Base-by-base conservation (phyloP, 306 rosid species). In the Quercus mongolica region DNA sequence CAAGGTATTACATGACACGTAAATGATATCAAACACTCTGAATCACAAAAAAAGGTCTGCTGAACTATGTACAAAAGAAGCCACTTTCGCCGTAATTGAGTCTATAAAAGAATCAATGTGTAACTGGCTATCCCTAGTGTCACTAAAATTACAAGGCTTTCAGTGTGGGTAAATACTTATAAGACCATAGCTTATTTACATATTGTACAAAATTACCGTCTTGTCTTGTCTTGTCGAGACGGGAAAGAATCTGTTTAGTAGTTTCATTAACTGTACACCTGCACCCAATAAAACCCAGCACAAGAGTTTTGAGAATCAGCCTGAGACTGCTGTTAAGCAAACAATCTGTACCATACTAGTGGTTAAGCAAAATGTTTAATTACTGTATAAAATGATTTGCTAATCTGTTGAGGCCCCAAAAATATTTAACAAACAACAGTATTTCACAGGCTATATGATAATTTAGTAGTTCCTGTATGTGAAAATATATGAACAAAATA, bases 211-310 rank as follows among this genome's bases (percentile, higher is more conserved):
- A 79, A 62, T 31, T 69, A 51, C 78, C 73, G 56, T 73, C 78
- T 46, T 51, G 13, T 73, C 78, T 46, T 49, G 18, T 30, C 69
- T 33, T 70, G 46, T 57, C 55, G 61, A 18, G 54, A 61, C 52
- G 81, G 81, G 55, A 84, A 85, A 83, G 65, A 85, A 83, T 82
- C 79, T 46, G 56, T 21, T 5, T 46, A 35, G 73, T 74, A 71
- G 17, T 78, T 25, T 59, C 63, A 18, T 56, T 35, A 51, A 21
- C 75, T 79, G 86, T 79, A 83, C 79, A 74, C 69, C 84, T 69
- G 82, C 85, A 81, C 52, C 81, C 46, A 52, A 54, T 20, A 62
- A 62, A 78, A 58, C 46, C 52, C 31, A 61, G 76, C 80, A 51
- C 11, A 21, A 15, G 71, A 25, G 56, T 59, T 51, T 20, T 44